phyloP scores from a whole-genome alignment of 75 land plant species.

The Pinus taeda region DNA sequence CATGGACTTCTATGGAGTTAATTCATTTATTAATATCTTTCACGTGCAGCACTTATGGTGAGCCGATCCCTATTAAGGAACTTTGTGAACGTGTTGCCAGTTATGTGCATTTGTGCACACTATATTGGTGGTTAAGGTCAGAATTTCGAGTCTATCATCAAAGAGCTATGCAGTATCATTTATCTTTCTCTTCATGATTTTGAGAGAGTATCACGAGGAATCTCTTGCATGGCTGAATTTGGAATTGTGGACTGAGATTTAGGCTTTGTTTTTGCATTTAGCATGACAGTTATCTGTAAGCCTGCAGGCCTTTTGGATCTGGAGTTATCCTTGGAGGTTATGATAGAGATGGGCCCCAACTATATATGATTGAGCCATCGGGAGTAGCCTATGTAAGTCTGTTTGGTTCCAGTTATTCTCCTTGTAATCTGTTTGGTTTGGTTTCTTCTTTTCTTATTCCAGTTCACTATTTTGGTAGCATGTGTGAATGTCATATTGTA shows the following conservation, averaged over 20 bases:
- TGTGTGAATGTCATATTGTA: too few relatives aligned
- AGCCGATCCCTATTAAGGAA: slow-evolving; percentile 85
- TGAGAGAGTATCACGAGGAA: not conserved
- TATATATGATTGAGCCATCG: slow-evolving; percentile 98
- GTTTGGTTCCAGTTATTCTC: not conserved
- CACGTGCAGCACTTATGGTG: slow-evolving; percentile 74
- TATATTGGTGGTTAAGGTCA: slow-evolving; percentile 98
- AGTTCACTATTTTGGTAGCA: too few relatives aligned
- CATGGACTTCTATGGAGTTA: too few relatives aligned
- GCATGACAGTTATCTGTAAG: not conserved
- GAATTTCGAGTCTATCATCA: not conserved
- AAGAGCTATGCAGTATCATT: not conserved
- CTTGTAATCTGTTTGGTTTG: too few relatives aligned
- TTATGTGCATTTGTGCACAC: slow-evolving; percentile 95
- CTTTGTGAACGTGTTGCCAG: slow-evolving; percentile 93
- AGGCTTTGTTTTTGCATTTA: not conserved
- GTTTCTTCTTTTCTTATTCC: not conserved
- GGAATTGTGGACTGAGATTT: not conserved
- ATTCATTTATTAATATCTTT: too few relatives aligned
- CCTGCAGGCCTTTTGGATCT: slow-evolving; percentile 81
- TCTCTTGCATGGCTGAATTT: not conserved
- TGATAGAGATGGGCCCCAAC: slow-evolving; percentile 96
- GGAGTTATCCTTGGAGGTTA: slow-evolving; percentile 91
- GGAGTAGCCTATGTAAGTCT: slow-evolving; percentile 89
- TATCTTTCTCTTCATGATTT: not conserved